These are phyloP conservation scores for Pythium sukuiense DNA, from an alignment of 352 stramenopile species.

Conservation along the genomic window DNA sequence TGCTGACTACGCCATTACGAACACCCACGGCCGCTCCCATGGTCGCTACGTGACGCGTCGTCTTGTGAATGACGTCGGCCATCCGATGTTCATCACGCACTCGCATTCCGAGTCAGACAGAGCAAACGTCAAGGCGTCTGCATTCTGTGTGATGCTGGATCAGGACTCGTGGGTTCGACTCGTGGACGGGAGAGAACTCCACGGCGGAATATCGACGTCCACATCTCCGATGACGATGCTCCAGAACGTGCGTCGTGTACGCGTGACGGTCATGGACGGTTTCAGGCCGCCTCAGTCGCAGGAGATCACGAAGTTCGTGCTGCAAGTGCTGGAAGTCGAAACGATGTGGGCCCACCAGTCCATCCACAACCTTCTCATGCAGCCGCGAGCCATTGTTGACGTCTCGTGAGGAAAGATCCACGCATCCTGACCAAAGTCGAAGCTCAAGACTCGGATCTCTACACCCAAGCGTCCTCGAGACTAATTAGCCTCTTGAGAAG, in stretches of 20 bases:
- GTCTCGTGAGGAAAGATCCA: neutral
- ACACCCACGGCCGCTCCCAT: neutral
- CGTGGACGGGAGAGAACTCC: neutral
- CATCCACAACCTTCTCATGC: neutral
- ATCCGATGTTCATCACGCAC: constrained; percentile 1
- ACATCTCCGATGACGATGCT: neutral
- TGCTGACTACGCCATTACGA: neutral
- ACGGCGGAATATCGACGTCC: neutral
- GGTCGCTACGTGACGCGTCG: neutral
- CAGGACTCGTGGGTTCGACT: constrained; percentile 10
- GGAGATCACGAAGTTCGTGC: constrained; percentile 1
- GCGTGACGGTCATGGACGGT: neutral
- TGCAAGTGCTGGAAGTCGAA: neutral
- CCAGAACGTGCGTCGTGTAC: constrained; percentile 7
- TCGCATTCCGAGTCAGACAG: neutral
- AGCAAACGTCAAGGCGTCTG: neutral
- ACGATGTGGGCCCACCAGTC: constrained; percentile 1
- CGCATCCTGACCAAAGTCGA: too few species aligned
- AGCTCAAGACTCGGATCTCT: too few species aligned
- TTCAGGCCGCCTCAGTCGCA: neutral
- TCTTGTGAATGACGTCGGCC: neutral
- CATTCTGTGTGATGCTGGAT: neutral
- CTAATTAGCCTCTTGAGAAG: too few species aligned
- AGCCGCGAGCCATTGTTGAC: neutral
- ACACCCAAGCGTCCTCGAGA: too few species aligned